Evolutionary conservation across 176 grass and related monocot species (phyloP).

Genomic region (Ensete glaucum): DNA sequence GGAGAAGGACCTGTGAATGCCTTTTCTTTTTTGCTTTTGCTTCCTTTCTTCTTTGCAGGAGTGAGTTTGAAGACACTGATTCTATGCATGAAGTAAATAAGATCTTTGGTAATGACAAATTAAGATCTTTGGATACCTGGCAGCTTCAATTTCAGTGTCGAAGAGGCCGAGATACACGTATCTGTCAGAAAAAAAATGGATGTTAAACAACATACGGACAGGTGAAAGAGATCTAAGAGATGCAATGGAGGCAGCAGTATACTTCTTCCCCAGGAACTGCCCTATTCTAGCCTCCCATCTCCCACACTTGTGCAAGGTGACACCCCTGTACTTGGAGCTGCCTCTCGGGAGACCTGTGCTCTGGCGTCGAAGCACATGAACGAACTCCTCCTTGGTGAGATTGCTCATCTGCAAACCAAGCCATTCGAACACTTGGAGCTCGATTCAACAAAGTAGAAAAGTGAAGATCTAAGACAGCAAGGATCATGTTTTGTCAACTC

Average conservation of each 20-base stretch:
- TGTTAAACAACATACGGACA: neutral
- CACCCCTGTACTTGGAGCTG: conserved; percentile 51
- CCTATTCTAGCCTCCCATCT: conserved; percentile 69
- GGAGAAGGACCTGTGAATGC: too few relatives aligned
- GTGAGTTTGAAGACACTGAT: too few relatives aligned
- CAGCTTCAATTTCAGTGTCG: conserved; percentile 63
- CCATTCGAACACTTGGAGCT: neutral
- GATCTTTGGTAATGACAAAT: neutral
- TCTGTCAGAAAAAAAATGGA: conserved; percentile 18
- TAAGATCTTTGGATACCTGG: conserved; percentile 26
- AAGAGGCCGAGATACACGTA: conserved; percentile 71
- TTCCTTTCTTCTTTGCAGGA: neutral
- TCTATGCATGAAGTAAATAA: neutral
- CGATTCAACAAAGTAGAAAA: neutral
- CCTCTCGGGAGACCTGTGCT: conserved; percentile 47
- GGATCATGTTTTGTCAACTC: too few relatives aligned
- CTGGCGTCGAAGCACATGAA: conserved; percentile 60
- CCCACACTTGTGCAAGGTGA: conserved; percentile 70
- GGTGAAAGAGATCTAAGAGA: neutral
- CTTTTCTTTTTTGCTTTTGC: neutral
- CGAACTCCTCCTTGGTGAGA: conserved; percentile 61
- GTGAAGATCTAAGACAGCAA: too few relatives aligned
- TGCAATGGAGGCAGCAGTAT: neutral
- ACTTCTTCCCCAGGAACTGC: conserved; percentile 73
- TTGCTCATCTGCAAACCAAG: conserved; percentile 36